These are phyloP conservation scores for Flaveria ramosissima DNA, from an alignment of 129 eudicot species.

Conservation along the genomic window DNA sequence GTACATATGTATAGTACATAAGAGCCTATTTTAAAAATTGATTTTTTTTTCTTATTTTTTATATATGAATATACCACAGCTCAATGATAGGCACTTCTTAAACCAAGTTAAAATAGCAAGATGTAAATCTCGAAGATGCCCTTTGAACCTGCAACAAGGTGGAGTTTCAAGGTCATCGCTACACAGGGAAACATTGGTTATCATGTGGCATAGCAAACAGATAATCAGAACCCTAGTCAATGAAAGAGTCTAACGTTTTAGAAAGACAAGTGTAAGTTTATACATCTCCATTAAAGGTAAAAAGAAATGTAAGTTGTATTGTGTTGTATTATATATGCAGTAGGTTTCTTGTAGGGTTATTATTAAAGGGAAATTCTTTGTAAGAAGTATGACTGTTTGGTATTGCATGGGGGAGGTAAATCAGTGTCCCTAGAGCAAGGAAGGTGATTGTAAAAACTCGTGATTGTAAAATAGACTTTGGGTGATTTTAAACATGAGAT, in stretches of 20 bases:
- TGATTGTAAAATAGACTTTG: too few relatives aligned
- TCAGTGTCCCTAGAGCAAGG: too few relatives aligned
- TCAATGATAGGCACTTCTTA: slow-evolving; percentile 53
- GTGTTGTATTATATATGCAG: not conserved
- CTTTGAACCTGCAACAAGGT: slow-evolving; percentile 38
- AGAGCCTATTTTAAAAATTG: not conserved
- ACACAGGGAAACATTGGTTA: slow-evolving; percentile 68
- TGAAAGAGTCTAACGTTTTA: slow-evolving; percentile 53
- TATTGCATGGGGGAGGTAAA: too few relatives aligned
- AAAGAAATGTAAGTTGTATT: too few relatives aligned
- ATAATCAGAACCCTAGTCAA: slow-evolving; percentile 58
- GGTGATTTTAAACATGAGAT: too few relatives aligned
- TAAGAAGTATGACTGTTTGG: too few relatives aligned
- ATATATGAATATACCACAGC: slow-evolving; percentile 40
- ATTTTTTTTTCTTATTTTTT: not conserved
- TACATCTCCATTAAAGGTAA: too few relatives aligned
- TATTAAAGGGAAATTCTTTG: too few relatives aligned
- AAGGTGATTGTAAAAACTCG: too few relatives aligned
- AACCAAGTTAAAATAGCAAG: slow-evolving; percentile 73
- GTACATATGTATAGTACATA: not conserved
- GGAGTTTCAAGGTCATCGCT: slow-evolving; percentile 39
- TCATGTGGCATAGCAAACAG: slow-evolving; percentile 73
- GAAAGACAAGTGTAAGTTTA: not conserved
- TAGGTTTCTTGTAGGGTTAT: not conserved
- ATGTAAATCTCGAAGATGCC: slow-evolving; percentile 59